A percentile compares a stretch with the other conserved stretches of the same genome.
These are phyloP conservation scores for Cicer arietinum DNA, from an alignment of 306 rosid genomes.

Conservation along the genomic window DNA sequence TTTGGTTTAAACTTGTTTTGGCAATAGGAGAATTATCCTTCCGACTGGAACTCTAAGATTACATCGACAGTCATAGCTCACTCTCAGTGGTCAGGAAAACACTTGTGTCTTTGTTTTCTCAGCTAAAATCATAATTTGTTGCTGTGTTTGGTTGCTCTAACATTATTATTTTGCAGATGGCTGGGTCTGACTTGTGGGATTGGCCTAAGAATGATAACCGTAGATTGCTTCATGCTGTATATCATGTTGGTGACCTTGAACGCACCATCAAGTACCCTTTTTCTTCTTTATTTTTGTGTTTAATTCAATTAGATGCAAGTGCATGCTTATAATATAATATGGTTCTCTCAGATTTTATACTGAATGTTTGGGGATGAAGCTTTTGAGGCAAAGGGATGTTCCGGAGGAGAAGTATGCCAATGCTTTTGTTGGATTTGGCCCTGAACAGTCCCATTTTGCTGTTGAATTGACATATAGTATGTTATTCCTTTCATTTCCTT, in stretches of 20 bases:
- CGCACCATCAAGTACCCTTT: conserved; percentile 79
- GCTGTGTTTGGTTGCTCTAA: too few species aligned
- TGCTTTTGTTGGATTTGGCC: conserved; percentile 90
- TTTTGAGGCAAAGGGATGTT: conserved; percentile 76
- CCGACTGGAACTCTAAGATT: too few species aligned
- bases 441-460: conserved; percentile 70
- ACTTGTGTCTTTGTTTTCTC: too few species aligned
- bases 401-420: conserved; percentile 90
- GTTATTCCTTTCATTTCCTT: conserved; percentile 15
- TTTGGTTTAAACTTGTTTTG: background rate
- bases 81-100: too few species aligned
- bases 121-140: too few species aligned
- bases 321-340: conserved; percentile 1
- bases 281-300: background rate
- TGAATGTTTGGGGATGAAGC: conserved; percentile 79
- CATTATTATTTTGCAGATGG: conserved; percentile 52
- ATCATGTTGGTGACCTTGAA: conserved; percentile 94
- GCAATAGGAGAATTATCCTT: too few species aligned
- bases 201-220: conserved; percentile 89
- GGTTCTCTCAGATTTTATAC: conserved; percentile 73
- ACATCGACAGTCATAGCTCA: too few species aligned
- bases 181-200: conserved; percentile 78
- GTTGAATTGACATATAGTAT: conserved; percentile 88
- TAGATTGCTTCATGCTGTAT: conserved; percentile 85
- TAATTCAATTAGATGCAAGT: background rate